Evolutionary conservation across 73 alveolate species (phyloP), one percentile per base, ranked within the genome.

Genomic region (Tetrahymena borealis): DNA sequence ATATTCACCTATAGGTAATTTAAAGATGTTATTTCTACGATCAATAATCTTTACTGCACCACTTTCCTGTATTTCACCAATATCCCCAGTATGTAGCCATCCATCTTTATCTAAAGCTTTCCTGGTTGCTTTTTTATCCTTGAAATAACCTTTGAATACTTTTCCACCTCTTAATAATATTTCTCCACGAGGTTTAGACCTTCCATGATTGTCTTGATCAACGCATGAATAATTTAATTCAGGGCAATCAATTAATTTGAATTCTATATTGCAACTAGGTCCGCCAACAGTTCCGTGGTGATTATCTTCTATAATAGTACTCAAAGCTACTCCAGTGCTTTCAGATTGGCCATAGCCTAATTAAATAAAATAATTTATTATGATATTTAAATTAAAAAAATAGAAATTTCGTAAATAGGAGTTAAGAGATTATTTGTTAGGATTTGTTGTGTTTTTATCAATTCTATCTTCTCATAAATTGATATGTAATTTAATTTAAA

Each of bases 341-440:
- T 97, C 99, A 8, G 99, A 95, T 90, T 92, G 95, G 15, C 99
- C 99, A 93, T 97, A 97, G 20, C 97, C 99, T 94, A 96, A 97
- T 5, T 91, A 95, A 3, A 60, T 60, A 15, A 0, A 20, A 60
- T 24, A 3, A 60, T 6, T 0, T 60, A 60, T 60, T 60, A 2
- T 41, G 20, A 60, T 24, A 15, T 7, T 24, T 24, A 60, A 5
- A 39, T 39, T 39, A 9, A 39, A n/a, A n/a, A n/a, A n/a, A n/a
- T n/a, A n/a, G n/a, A n/a, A n/a, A n/a, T n/a, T n/a, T n/a, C n/a
- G n/a, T n/a, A n/a, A n/a, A n/a, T n/a, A n/a, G n/a, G n/a, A n/a
- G n/a, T n/a, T n/a, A n/a, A n/a, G n/a, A n/a, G n/a, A n/a, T n/a
- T n/a, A n/a, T n/a, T n/a, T n/a, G n/a, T n/a, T n/a, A n/a, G n/a